These are phyloP conservation scores for Hagleromyces aurorensis DNA, from an alignment of 805 yeast genomes.

Conservation along the genomic window DNA sequence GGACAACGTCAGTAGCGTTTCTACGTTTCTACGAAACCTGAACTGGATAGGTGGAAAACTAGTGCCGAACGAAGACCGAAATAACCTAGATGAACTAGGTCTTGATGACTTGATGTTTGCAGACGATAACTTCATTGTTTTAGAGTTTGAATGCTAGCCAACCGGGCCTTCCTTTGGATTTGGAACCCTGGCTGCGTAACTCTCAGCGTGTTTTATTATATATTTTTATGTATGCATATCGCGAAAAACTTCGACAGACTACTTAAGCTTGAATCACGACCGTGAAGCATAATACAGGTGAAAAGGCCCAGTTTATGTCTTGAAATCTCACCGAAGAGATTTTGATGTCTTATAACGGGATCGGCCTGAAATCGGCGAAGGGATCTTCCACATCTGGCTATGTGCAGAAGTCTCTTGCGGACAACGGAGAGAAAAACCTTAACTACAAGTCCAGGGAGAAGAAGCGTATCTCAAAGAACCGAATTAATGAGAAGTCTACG, in stretches of 20 bases:
- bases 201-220: too few relatives aligned
- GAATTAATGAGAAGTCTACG: neutral
- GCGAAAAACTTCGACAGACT: too few relatives aligned
- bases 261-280: too few relatives aligned
- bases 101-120: constrained; percentile 14
- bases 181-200: too few relatives aligned
- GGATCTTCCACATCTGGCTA: constrained; percentile 31
- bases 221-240: too few relatives aligned
- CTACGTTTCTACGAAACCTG: constrained; percentile 22
- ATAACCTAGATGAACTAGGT: constrained; percentile 2
- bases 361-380: constrained; percentile 28
- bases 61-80: constrained; percentile 23
- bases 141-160: constrained; percentile 29
- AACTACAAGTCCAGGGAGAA: constrained; percentile 8
- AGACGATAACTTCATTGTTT: constrained; percentile 24
- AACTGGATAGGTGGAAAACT: constrained; percentile 30
- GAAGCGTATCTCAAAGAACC: neutral
- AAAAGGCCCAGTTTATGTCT: too few relatives aligned
- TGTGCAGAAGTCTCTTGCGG: constrained; percentile 25
- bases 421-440: constrained; percentile 8
- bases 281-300: too few relatives aligned
- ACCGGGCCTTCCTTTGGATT: too few relatives aligned
- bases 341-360: constrained; percentile 26
- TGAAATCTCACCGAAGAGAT: too few relatives aligned
- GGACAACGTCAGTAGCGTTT: constrained; percentile 13